These are phyloP conservation scores for Dictyostelium citrinum DNA, from an alignment of 78 protist genomes.

Conservation along the genomic window DNA sequence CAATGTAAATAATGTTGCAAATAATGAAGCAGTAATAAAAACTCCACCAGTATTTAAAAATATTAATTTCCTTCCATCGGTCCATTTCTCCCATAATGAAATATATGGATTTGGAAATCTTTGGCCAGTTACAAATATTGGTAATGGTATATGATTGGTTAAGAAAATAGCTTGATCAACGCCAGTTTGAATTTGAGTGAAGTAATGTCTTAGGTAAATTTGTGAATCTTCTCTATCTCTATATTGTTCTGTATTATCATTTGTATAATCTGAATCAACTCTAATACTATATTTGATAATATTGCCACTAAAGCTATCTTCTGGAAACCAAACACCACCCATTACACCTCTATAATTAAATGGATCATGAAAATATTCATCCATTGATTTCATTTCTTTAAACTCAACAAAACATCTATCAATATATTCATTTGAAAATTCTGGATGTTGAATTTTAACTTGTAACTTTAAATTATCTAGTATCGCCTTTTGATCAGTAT, in stretches of 20 bases:
- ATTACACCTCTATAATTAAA: not conserved
- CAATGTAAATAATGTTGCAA: not conserved
- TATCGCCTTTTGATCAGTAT: not conserved
- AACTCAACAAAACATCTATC: not conserved
- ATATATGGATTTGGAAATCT: constrained; percentile 33
- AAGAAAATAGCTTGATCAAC: constrained; percentile 28
- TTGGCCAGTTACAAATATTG: not conserved
- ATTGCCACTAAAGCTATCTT: no score
- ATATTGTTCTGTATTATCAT: not conserved
- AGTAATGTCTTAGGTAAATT: not conserved
- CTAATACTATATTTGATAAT: not conserved
- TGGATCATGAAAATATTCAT: constrained; percentile 6
- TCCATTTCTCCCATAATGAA: constrained; percentile 19
- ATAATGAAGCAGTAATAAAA: not conserved
- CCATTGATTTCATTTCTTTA: not conserved
- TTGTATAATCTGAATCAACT: not conserved
- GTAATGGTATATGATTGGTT: not conserved
- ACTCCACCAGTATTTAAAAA: not conserved
- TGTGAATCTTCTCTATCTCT: not conserved
- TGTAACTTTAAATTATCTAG: not conserved
- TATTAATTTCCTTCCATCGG: not conserved
- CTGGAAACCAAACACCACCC: constrained; percentile 39
- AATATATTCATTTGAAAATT: not conserved
- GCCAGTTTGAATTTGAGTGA: not conserved
- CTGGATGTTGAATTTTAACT: not conserved